phyloP scores from a whole-genome alignment of 352 stramenopile genomes.

The Globisporangium apiculatum region DNA sequence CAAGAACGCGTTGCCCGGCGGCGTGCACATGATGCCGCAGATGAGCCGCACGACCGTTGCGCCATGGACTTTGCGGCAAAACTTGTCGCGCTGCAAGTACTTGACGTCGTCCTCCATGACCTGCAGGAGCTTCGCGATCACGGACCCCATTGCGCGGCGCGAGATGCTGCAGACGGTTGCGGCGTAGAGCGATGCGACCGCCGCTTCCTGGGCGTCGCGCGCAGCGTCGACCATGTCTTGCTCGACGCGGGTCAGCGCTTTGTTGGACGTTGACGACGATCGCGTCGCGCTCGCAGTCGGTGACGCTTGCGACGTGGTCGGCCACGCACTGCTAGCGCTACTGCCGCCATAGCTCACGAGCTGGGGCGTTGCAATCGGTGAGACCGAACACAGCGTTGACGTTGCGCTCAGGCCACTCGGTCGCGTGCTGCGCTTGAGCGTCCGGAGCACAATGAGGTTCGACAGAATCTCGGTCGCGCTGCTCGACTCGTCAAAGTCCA shows the following conservation, averaged over 20 bases:
- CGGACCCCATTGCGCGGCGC: conserved; percentile 66
- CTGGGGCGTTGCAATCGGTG: conserved; percentile 19
- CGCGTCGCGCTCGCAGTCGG: background rate
- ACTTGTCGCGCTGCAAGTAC: conserved; percentile 46
- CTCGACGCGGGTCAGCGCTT: conserved; percentile 37
- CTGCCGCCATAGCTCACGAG: background rate
- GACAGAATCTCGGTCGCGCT: conserved; percentile 76
- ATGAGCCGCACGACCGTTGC: conserved; percentile 67
- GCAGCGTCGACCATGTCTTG: conserved; percentile 40
- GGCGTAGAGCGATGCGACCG: conserved; percentile 73
- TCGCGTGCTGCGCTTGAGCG: conserved; percentile 52
- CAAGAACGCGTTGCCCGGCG: conserved; percentile 58
- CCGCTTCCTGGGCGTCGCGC: conserved; percentile 56
- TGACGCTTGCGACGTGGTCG: background rate
- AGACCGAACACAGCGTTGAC: conserved; percentile 38
- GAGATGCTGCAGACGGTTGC: conserved; percentile 78
- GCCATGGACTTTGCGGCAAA: conserved; percentile 55
- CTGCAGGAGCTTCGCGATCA: conserved; percentile 75
- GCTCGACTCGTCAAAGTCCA: conserved; percentile 61
- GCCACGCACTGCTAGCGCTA: background rate
- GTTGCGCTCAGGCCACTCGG: conserved; percentile 23
- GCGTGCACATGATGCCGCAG: conserved; percentile 67
- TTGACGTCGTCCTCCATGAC: conserved; percentile 81
- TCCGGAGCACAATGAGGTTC: conserved; percentile 69
- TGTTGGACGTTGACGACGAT: background rate